phyloP scores from a whole-genome alignment of 345 rosid species.

The Euphorbia peplus region DNA sequence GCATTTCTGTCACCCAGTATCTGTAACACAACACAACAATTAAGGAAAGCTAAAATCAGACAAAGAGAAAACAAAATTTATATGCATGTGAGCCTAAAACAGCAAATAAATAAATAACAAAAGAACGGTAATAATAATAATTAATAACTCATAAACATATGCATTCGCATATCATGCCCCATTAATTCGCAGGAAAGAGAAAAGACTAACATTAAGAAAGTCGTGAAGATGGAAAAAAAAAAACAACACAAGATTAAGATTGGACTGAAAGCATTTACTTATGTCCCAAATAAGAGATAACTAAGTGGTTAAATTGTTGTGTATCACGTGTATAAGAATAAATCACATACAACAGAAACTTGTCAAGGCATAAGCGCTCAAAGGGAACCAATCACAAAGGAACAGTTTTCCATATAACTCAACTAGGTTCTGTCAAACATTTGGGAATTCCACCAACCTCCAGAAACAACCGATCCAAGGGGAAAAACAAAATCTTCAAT shows the following conservation, averaged over 20 bases:
- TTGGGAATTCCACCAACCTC: neutral
- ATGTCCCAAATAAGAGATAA: neutral
- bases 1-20: constrained; percentile 98
- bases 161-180: neutral
- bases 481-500: too few species aligned
- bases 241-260: neutral
- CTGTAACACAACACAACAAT: constrained; percentile 39
- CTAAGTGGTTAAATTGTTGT: neutral
- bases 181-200: neutral
- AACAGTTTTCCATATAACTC: neutral
- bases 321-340: neutral
- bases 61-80: neutral
- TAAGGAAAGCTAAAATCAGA: neutral
- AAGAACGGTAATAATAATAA: neutral
- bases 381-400: neutral
- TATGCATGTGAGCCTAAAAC: neutral
- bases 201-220: too few species aligned
- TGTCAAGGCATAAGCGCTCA: neutral
- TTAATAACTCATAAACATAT: neutral
- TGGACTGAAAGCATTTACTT: neutral
- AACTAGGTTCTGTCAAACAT: neutral
- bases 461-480: neutral
- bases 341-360: neutral
- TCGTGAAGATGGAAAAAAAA: neutral
- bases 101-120: constrained; percentile 1